phyloP scores from a whole-genome alignment of 768 basidiomycete genomes.

The Hortiboletus campestris region DNA sequence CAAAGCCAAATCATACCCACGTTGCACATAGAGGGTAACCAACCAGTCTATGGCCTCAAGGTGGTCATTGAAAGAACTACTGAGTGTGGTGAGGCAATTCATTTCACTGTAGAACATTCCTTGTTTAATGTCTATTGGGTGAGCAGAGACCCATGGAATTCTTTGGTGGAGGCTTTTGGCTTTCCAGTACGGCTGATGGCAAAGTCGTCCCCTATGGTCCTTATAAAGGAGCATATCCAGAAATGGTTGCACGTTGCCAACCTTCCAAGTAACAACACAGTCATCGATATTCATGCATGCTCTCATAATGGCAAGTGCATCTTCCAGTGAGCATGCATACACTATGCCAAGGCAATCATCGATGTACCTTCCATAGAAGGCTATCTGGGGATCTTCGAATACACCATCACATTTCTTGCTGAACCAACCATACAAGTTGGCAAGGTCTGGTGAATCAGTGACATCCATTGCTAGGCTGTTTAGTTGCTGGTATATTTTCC shows the following conservation, averaged over 20 bases:
- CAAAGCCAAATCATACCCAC: not conserved
- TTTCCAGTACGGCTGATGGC: not conserved
- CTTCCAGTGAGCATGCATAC: not conserved
- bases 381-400: too few species aligned
- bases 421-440: constrained; percentile 9
- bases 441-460: constrained; percentile 3
- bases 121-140: constrained; percentile 3
- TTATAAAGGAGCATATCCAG: constrained; percentile 2
- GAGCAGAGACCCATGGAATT: constrained; percentile 8
- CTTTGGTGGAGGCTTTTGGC: not conserved
- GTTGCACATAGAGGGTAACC: not conserved
- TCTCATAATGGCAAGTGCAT: not conserved
- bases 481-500: not conserved
- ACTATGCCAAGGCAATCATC: too few species aligned
- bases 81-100: not conserved
- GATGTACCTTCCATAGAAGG: too few species aligned
- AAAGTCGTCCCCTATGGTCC: accelerated
- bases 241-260: not conserved
- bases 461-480: constrained; percentile 6
- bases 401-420: too few species aligned
- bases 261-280: not conserved
- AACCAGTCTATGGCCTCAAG: not conserved
- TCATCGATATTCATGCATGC: not conserved
- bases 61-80: not conserved
- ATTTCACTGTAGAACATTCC: constrained; percentile 7